These are phyloP conservation scores for Baorangia bicolor DNA, from an alignment of 768 basidiomycete species.

Conservation along the genomic window DNA sequence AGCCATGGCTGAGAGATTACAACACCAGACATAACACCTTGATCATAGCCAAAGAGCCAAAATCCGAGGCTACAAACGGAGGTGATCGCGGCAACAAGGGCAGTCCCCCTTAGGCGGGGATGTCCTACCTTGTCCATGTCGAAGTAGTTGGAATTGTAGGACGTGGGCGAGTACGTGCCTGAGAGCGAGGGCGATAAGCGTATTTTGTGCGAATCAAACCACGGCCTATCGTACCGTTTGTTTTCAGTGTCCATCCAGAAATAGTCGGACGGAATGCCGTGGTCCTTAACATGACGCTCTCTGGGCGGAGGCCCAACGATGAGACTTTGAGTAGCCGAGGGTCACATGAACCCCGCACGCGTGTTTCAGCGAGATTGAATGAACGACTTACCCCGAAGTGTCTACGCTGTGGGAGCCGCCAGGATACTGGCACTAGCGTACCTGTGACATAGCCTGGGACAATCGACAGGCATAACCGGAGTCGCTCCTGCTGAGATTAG, in stretches of 20 bases:
- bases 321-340: not conserved
- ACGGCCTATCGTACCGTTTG: not conserved
- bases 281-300: not conserved
- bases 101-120: conserved; percentile 2
- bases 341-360: conserved; percentile 6
- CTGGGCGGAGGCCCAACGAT: not conserved
- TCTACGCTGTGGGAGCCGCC: not conserved
- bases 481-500: not conserved
- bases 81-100: conserved; percentile 15
- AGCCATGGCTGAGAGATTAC: conserved; percentile 14
- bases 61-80: conserved; percentile 17
- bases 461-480: not conserved
- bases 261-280: not conserved
- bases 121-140: conserved; percentile 15
- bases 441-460: not conserved
- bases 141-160: not conserved
- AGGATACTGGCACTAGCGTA: not conserved
- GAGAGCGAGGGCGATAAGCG: not conserved
- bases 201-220: not conserved
- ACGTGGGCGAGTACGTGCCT: not conserved
- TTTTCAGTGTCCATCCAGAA: not conserved
- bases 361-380: not conserved
- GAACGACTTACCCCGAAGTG: not conserved
- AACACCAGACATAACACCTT: conserved; percentile 18
- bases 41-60: conserved; percentile 18